Evolutionary conservation across 2,329 filamentous ascomycete species (phyloP), one percentile per base, ranked within the genome.

Genomic region (Stagonosporopsis vannaccii): DNA sequence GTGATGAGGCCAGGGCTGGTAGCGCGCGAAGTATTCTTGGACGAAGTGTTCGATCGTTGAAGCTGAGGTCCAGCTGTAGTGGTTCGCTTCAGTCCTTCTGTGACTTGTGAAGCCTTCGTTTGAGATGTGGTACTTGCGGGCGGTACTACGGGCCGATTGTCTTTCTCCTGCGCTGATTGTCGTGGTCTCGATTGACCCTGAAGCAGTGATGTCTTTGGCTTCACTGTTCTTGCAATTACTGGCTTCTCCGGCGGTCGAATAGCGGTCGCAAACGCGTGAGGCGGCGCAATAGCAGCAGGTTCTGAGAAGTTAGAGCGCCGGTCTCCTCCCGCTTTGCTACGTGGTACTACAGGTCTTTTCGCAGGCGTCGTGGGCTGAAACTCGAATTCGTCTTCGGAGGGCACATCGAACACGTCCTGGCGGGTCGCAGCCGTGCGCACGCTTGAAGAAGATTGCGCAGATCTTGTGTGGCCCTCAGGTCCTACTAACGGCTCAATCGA

Each of bases 401-500:
- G 78, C 19, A 81, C 72, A 58, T 82, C 79, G 62, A 80, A 82
- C 17, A 77, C 63, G 42, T 73, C 69, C 22, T 39, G 43, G 19
- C 58, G 47, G 8, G 51, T 39, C 2, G 56, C 41, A 28, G 54
- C 61, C 48, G 53, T 48, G 47, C 58, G 58, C 42, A 43, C 30
- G 32, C 50, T 55, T 9, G 15, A 32, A 13, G 43, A 19, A 23
- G 49, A 43, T 32, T 40, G 48, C 19, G 33, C 51, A 46, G 42
- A 15, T 19, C 62, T 58, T 26, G 45, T 19, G 19, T 32, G n/a
- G 7, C 51, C 51, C 37, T 35, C 61, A n/a, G 4, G 6, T n/a
- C 25, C 37, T 25, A 37, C 22, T 6, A 46, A 58, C 15, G 60
- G 46, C 40, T 36, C 59, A 26, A 45, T 46, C 35, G 46, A 22